Conservation (phyloP, 2,329 filamentous ascomycete species). For the Beauveria pseudobassiana region DNA sequence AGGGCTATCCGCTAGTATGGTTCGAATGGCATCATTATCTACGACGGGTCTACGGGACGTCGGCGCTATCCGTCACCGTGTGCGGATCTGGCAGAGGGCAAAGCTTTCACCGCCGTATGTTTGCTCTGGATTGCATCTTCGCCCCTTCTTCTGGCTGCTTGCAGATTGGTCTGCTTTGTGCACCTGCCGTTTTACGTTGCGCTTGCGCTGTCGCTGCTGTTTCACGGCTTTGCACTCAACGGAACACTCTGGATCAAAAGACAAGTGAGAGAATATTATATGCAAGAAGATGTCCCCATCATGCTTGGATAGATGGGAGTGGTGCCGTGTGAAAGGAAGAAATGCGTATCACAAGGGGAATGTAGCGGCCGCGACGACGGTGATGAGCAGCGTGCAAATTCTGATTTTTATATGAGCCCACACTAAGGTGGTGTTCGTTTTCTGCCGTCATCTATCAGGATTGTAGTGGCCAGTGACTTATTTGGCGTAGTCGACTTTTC, state of each 20-base stretch:
- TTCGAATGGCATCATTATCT: background rate
- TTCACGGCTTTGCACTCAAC: background rate
- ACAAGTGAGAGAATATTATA: background rate
- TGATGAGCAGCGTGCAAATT: background rate
- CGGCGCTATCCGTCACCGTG: slow-evolving; percentile 7
- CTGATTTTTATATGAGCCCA: background rate
- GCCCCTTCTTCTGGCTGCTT: background rate
- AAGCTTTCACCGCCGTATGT: background rate
- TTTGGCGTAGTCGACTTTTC: background rate
- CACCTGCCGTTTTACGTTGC: background rate
- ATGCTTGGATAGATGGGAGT: background rate
- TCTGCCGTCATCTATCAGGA: background rate
- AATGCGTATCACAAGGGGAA: background rate
- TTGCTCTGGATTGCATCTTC: background rate
- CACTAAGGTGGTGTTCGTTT: background rate
- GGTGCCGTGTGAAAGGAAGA: background rate
- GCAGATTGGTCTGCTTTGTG: background rate
- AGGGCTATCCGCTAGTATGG: slow-evolving; percentile 8
- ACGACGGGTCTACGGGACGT: slow-evolving; percentile 1
- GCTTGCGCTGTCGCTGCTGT: background rate
- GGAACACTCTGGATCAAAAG: background rate
- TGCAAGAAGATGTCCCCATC: background rate
- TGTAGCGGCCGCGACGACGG: background rate
- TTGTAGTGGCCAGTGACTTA: background rate
- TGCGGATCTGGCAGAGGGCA: background rate